phyloP scores from a whole-genome alignment of 108 stramenopile genomes.

The Fistulifera pelliculosa region DNA sequence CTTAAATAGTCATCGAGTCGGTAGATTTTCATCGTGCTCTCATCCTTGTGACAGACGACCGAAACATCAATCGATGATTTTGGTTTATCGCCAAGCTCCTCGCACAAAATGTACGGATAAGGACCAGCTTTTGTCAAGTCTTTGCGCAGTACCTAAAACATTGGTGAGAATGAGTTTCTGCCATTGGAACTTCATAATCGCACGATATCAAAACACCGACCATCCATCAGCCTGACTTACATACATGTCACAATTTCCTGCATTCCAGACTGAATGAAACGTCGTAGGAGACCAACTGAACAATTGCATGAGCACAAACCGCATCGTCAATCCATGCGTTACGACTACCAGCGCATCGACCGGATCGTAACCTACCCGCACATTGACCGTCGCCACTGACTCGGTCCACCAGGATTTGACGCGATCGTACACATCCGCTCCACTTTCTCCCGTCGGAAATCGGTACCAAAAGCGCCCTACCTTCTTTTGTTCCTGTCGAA shows the following conservation, averaged over 20 bases:
- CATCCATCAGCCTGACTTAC: not conserved
- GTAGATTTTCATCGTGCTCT: constrained; percentile 1
- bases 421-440: constrained; percentile 39
- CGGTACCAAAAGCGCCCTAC: constrained; percentile 54
- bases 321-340: constrained; percentile 39
- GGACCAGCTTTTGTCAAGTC: constrained; percentile 23
- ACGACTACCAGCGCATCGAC: constrained; percentile 32
- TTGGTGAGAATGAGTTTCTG: too few relatives aligned
- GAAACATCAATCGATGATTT: constrained; percentile 21
- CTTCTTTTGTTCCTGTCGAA: constrained; percentile 21
- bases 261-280: constrained; percentile 39
- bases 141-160: constrained; percentile 9
- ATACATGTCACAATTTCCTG: constrained; percentile 26
- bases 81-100: constrained; percentile 17
- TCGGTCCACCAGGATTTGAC: constrained; percentile 29
- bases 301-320: constrained; percentile 30
- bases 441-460: constrained; percentile 42
- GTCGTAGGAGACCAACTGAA: constrained; percentile 15
- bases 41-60: constrained; percentile 3
- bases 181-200: too few relatives aligned
- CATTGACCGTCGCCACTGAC: constrained; percentile 28
- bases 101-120: constrained; percentile 29
- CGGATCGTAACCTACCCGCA: constrained; percentile 18
- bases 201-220: too few relatives aligned
- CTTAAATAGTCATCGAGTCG: constrained; percentile 27